Evolutionary conservation across 2,329 filamentous ascomycete genomes (phyloP).

Genomic region (Beauveria bassiana): DNA sequence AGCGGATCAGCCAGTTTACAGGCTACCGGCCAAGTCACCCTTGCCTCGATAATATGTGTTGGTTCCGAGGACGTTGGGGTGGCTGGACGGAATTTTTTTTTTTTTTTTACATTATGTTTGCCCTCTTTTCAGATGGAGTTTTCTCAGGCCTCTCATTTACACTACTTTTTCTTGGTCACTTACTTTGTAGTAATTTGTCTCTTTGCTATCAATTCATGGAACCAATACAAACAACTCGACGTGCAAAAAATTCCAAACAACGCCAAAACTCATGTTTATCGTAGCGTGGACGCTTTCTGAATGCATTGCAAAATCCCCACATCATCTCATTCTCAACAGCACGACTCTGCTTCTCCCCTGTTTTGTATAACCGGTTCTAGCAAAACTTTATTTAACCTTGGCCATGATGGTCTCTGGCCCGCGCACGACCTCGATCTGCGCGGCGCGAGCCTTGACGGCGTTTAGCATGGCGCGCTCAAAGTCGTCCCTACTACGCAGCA

Average conservation of each 20-base stretch:
- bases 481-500: constrained; percentile 79
- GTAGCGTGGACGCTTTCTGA: neutral
- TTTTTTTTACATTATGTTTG: neutral
- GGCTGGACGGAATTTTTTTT: neutral
- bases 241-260: neutral
- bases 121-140: constrained; percentile 5
- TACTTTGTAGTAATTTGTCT: neutral
- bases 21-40: no score
- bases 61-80: neutral
- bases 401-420: constrained; percentile 92
- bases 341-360: neutral
- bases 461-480: constrained; percentile 89
- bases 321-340: neutral
- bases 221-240: neutral
- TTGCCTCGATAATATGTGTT: neutral
- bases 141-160: constrained; percentile 1
- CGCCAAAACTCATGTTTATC: no score
- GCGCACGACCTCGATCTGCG: constrained; percentile 71
- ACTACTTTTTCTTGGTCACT: neutral
- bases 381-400: constrained; percentile 42
- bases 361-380: neutral
- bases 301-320: neutral
- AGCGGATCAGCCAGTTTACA: neutral
- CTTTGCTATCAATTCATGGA: neutral
- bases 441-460: constrained; percentile 79